These are phyloP conservation scores for Mycocentrospora acerina DNA, from an alignment of 2,329 filamentous ascomycete species.

Conservation along the genomic window DNA sequence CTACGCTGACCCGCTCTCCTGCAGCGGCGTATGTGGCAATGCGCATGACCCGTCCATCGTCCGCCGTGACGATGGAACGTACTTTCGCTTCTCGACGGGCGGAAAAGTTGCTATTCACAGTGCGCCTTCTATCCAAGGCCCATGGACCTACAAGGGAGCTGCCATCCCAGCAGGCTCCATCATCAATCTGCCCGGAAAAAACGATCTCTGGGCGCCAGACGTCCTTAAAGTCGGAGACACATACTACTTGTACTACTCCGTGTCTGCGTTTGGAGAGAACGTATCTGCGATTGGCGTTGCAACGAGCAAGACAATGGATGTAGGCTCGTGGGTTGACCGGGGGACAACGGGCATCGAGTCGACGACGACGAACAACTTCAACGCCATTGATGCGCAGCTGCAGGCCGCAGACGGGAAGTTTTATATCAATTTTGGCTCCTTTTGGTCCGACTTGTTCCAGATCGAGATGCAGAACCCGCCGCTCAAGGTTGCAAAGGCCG, in stretches of 20 bases:
- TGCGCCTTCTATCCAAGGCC: slow-evolving; percentile 47
- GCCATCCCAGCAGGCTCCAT: slow-evolving; percentile 47
- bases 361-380: slow-evolving; percentile 36
- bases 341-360: slow-evolving; percentile 54
- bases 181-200: slow-evolving; percentile 46
- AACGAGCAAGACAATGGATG: slow-evolving; percentile 50
- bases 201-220: slow-evolving; percentile 62
- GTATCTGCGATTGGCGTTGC: slow-evolving; percentile 61
- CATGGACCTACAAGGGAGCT: slow-evolving; percentile 51
- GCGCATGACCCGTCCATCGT: slow-evolving; percentile 53
- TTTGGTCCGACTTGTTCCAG: slow-evolving; percentile 66
- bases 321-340: slow-evolving; percentile 60
- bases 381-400: slow-evolving; percentile 53
- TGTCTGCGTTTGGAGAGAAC: slow-evolving; percentile 62
- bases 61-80: slow-evolving; percentile 49
- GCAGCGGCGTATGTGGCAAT: slow-evolving; percentile 44
- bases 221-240: slow-evolving; percentile 56
- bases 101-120: slow-evolving; percentile 51
- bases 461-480: slow-evolving; percentile 48
- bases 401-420: slow-evolving; percentile 45
- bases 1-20: slow-evolving; percentile 41
- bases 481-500: slow-evolving; percentile 31
- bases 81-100: slow-evolving; percentile 56
- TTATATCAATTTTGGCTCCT: slow-evolving; percentile 64
- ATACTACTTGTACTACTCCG: slow-evolving; percentile 65